Base-by-base conservation (phyloP, 345 rosid genomes). In the Lenwebbia sp. region DNA sequence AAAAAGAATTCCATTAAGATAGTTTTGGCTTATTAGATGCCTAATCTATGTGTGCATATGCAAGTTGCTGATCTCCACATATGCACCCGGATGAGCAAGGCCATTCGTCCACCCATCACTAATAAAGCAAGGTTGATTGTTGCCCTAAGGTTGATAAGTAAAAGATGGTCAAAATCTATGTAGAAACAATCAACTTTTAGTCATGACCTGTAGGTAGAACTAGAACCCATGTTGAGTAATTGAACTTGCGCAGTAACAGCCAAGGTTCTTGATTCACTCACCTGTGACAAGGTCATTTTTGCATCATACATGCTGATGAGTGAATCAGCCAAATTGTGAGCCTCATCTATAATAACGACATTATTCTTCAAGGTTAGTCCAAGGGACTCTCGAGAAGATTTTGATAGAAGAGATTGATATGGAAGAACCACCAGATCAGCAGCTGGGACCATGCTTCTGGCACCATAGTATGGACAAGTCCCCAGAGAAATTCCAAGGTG, bases 361-460 rank as follows among this genome's bases (percentile, higher is more conserved):
- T 85, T 95, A 37, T 92, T 92, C 90, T 93, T 95, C 94, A 96
- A 91, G 86, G 90, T 92, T 82, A 97, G 92, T 37, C 96, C 98
- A 85, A 97, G 98, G 78, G 96, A 92, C 84, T 97, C 98, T 54
- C 98, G 95, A n/a, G 99, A 94, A 54, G 98, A 92, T 93, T 95
- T 94, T 89, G 96, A 95, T 51, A 97, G 94, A 85, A 97, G 95
- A 87, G 99, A 97, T 83, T 96, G 98, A 87, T 97, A 97, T 44
- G 99, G 99, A 85, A 97, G 98, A 88, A 96, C 93, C 60, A 96
- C 95, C 88, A 96, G 98, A 70, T 97, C 96, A 90, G 99, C 98
- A 76, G 90, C 56, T 22, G 95, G 91, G 85, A 91, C 91, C 94
- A 92, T 89, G 90, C 93, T 92, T 88, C 98, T 89, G 83, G 98